Evolutionary conservation across 169 alveolate species (phyloP).

Genomic region (Fabrea salina): DNA sequence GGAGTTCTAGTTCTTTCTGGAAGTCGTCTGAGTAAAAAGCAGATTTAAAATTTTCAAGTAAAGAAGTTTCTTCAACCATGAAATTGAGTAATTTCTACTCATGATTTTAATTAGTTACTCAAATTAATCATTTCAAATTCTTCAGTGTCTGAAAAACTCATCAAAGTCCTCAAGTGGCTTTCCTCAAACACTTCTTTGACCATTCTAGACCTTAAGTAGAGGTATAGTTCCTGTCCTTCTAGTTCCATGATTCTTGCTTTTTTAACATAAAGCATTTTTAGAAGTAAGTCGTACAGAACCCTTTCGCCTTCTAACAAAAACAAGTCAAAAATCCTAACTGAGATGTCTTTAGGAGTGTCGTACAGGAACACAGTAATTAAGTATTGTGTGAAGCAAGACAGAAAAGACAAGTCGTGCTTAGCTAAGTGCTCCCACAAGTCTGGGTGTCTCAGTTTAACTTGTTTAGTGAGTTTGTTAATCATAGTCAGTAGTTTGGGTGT

Average conservation of each 20-base stretch:
- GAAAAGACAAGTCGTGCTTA: background rate
- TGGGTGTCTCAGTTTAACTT: conserved; percentile 3
- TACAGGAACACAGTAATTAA: conserved; percentile 27
- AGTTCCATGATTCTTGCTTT: background rate
- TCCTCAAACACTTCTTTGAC: conserved; percentile 30
- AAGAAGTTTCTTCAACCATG: too few species aligned
- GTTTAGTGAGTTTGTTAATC: conserved; percentile 1
- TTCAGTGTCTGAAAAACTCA: background rate
- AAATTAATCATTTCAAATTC: background rate
- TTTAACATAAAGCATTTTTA: conserved; percentile 1
- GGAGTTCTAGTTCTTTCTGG: too few species aligned
- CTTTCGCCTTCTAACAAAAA: conserved; percentile 37
- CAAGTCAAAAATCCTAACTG: conserved; percentile 21
- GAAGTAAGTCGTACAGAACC: background rate
- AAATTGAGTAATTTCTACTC: too few species aligned
- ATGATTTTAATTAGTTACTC: background rate
- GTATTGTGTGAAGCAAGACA: conserved; percentile 18
- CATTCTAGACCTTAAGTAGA: background rate
- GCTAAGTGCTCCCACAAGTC: conserved; percentile 11
- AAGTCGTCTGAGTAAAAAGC: too few species aligned
- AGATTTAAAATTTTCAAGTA: too few species aligned
- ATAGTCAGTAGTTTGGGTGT: conserved; percentile 36
- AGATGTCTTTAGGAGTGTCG: conserved; percentile 19
- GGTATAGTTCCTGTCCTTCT: background rate
- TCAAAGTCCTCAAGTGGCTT: background rate